phyloP scores from a whole-genome alignment of 257 asterid genomes.

The Anisodus tanguticus region DNA sequence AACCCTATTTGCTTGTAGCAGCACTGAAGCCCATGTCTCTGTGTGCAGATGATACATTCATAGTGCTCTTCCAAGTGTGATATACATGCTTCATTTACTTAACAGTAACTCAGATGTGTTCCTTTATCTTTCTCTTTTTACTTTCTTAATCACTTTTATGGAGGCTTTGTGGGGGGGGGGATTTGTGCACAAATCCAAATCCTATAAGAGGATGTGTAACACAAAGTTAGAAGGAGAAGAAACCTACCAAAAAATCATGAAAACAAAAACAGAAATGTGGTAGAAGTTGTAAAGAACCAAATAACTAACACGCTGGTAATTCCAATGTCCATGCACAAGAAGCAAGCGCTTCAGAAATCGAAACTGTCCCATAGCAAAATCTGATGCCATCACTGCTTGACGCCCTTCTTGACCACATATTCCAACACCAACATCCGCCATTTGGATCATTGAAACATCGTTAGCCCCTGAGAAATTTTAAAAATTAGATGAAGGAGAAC shows the following conservation, averaged over 20 bases:
- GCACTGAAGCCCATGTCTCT: too few species aligned
- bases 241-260: conserved; percentile 94
- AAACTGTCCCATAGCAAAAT: conserved; percentile 98
- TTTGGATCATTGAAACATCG: conserved; percentile 99
- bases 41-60: too few species aligned
- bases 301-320: conserved; percentile 92
- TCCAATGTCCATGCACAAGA: conserved; percentile 99
- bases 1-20: too few species aligned
- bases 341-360: conserved; percentile 86
- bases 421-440: conserved; percentile 99
- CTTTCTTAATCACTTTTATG: too few species aligned
- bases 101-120: too few species aligned
- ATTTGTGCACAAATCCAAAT: too few species aligned
- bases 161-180: too few species aligned
- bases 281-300: conserved; percentile 91
- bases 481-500: neutral
- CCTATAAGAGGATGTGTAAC: too few species aligned
- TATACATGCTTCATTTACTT: too few species aligned
- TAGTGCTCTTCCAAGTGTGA: too few species aligned
- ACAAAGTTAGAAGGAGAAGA: conserved; percentile 22
- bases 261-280: conserved; percentile 92
- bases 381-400: conserved; percentile 99
- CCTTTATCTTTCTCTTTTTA: too few species aligned
- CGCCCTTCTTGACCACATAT: conserved; percentile 99
- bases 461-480: conserved; percentile 72